Evolutionary conservation across 345 rosid species (phyloP).

Genomic region (Euphorbia tirucalli): DNA sequence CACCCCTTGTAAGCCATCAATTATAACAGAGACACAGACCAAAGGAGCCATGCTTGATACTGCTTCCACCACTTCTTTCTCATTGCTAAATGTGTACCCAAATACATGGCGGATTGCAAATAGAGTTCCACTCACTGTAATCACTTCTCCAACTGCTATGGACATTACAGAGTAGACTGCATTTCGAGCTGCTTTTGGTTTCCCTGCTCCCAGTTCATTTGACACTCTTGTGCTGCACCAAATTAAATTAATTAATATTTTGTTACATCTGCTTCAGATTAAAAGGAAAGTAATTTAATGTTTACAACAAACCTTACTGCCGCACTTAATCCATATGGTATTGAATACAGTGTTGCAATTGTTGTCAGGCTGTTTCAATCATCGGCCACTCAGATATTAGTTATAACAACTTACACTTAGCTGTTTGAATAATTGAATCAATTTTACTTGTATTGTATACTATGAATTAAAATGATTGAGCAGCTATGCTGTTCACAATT

Average conservation of each 20-base stretch:
- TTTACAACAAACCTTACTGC: conserved; percentile 21
- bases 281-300: too few relatives aligned
- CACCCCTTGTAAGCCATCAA: conserved; percentile 62
- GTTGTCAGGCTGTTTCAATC: conserved; percentile 22
- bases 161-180: conserved; percentile 44
- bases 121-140: conserved; percentile 40
- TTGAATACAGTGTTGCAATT: conserved; percentile 19
- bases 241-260: too few relatives aligned
- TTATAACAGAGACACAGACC: conserved; percentile 51
- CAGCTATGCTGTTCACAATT: too few relatives aligned
- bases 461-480: too few relatives aligned
- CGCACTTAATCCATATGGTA: conserved; percentile 25
- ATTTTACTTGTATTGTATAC: too few relatives aligned
- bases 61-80: conserved; percentile 60
- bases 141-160: conserved; percentile 38
- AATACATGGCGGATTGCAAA: conserved; percentile 44
- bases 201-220: conserved; percentile 81
- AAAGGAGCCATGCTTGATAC: conserved; percentile 73
- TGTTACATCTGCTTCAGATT: too few relatives aligned
- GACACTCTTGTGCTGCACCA: conserved; percentile 70
- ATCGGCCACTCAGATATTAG: too few relatives aligned
- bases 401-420: too few relatives aligned
- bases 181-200: conserved; percentile 42
- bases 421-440: too few relatives aligned
- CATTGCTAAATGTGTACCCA: conserved; percentile 69